Base-by-base conservation (phyloP, 495 filamentous ascomycete species). In the Umbilicaria muhlenbergii region DNA sequence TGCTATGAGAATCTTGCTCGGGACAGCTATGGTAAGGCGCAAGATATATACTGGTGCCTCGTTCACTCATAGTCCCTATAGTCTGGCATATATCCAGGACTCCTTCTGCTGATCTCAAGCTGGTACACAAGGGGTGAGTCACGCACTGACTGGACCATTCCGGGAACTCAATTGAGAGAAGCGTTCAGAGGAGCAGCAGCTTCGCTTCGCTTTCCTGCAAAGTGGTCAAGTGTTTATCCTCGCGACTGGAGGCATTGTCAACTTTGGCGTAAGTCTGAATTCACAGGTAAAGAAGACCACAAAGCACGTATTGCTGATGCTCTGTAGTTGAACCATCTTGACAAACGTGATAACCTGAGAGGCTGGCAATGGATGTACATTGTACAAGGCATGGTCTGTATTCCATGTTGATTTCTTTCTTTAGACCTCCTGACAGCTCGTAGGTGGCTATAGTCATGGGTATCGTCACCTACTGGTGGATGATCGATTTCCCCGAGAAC, bases 361-460 rank as follows among this genome's bases (percentile, higher is more conserved):
- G 80, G 82, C 11, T 87, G 82, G 81, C 68, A 78, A 13, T 86
- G 79, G 73, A 85, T 84, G 75, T 86, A 75, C 44, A 53, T 86
- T 5, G 75, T 86, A 2, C 81, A 87, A 56, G 75, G 75, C 1
- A 45, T 64, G 14, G 38, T 40, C 15, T 1, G 14, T 40, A n/a
- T 40, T 3, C 19, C 45, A 24, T 40, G 15, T 15, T 48, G 44
- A 52, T 47, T 18, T 8, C 8, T 17, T 34, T 3, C 21, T 18
- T 13, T 39, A 36, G 33, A 34, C 7, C 31, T 39, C 2, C 7
- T 19, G 0, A 75, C 82, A 43, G 63, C 80, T n/a, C 74, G 67
- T 48, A 59, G 24, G 24, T 28, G 24, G 24, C 24, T 28, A 28
- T 28, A 28, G 24, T 81, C 1, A 59, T 87, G 35, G 80, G 81